Percentiles rank a stretch among this genome's conserved stretches.
Evolutionary conservation across 768 basidiomycete genomes (phyloP).

Genomic region (Xanthoconium stramineum): DNA sequence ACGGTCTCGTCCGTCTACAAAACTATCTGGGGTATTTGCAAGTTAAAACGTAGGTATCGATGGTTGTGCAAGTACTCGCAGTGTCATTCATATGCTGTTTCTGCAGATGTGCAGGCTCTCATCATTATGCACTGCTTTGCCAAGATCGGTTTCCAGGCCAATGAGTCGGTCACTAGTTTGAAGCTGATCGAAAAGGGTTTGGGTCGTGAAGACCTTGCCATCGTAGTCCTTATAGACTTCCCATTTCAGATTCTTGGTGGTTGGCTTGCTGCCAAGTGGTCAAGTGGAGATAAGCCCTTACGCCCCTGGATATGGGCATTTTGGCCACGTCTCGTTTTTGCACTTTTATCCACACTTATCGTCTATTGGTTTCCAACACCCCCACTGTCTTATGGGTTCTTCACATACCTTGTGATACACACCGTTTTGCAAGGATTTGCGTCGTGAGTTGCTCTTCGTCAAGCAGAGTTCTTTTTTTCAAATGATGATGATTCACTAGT

Average conservation of each 20-base stretch:
- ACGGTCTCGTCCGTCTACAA: slow-evolving; percentile 87
- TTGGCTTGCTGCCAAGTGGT: slow-evolving; percentile 92
- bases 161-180: slow-evolving; percentile 85
- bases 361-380: slow-evolving; percentile 83
- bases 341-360: slow-evolving; percentile 66
- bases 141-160: slow-evolving; percentile 92
- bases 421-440: slow-evolving; percentile 84
- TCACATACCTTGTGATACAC: slow-evolving; percentile 72
- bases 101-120: slow-evolving; percentile 83
- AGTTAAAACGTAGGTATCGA: slow-evolving; percentile 69
- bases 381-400: slow-evolving; percentile 73
- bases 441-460: slow-evolving; percentile 51
- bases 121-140: slow-evolving; percentile 84
- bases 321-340: slow-evolving; percentile 80
- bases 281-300: slow-evolving; percentile 71
- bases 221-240: slow-evolving; percentile 94
- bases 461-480: neutral
- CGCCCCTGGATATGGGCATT: slow-evolving; percentile 90
- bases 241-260: slow-evolving; percentile 96
- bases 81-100: neutral
- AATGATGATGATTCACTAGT: slow-evolving; percentile 37
- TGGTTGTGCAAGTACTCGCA: neutral
- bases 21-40: slow-evolving; percentile 92
- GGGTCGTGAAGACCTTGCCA: slow-evolving; percentile 92
- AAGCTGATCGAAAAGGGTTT: slow-evolving; percentile 98